These are phyloP conservation scores for Pseudozyma hubeiensis DNA, from an alignment of 1,284 basidiomycete species.

Conservation along the genomic window DNA sequence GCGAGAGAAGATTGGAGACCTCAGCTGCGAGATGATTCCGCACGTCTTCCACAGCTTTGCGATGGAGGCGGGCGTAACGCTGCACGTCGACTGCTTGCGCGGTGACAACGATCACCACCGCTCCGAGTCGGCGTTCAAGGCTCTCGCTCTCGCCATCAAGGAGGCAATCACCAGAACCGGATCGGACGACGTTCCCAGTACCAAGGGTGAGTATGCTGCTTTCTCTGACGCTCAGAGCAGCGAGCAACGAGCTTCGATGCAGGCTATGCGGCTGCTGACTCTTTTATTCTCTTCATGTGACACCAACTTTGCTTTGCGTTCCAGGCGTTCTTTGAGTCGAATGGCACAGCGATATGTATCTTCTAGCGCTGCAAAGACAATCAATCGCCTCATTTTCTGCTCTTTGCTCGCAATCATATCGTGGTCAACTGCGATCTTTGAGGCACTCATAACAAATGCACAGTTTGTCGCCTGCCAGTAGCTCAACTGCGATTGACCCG, in stretches of 20 bases:
- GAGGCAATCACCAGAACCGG: conserved; percentile 92
- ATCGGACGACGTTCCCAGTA: conserved; percentile 91
- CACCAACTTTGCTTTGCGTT: neutral
- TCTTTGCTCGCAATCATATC: too few relatives aligned
- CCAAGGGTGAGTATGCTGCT: conserved; percentile 79
- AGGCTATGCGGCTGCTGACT: too few relatives aligned
- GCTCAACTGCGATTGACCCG: too few relatives aligned
- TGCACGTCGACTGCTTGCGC: conserved; percentile 92
- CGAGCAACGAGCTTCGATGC: too few relatives aligned
- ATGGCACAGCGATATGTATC: neutral
- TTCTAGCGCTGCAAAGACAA: too few relatives aligned
- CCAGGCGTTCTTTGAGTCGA: neutral
- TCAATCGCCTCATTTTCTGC: too few relatives aligned
- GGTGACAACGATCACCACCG: conserved; percentile 99
- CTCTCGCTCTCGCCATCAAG: conserved; percentile 91
- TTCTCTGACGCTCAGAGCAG: too few relatives aligned
- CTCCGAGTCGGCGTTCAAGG: conserved; percentile 97
- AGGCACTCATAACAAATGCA: too few relatives aligned
- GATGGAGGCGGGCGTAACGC: conserved; percentile 86
- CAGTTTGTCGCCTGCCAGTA: too few relatives aligned
- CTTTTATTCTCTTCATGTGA: too few relatives aligned
- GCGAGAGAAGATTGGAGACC: conserved; percentile 95
- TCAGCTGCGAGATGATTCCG: conserved; percentile 89
- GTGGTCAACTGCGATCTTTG: too few relatives aligned
- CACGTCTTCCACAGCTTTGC: conserved; percentile 94